Evolutionary conservation across 345 rosid genomes (phyloP).

Genomic region (Toxicodendron radicans): DNA sequence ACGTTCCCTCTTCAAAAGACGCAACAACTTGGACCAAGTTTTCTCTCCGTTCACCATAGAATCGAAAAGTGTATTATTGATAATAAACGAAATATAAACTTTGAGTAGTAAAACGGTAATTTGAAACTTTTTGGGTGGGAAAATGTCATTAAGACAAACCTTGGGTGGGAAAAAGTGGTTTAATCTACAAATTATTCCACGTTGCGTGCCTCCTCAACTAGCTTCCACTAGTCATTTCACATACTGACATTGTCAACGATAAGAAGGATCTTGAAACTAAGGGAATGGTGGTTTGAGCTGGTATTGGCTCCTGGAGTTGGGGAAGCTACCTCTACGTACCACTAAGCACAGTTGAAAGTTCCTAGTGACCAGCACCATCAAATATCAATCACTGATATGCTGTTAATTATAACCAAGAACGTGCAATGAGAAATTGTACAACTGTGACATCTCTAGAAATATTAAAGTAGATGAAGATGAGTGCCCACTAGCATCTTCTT

Average conservation of each 20-base stretch:
- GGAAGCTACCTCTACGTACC: constrained; percentile 35
- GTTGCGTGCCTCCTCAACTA: not conserved
- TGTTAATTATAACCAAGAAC: not conserved
- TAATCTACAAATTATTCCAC: too few species aligned
- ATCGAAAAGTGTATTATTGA: too few species aligned
- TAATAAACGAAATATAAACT: too few species aligned
- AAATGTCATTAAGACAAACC: too few species aligned
- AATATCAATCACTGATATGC: not conserved
- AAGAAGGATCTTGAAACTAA: not conserved
- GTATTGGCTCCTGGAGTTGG: constrained; percentile 43
- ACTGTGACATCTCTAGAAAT: not conserved
- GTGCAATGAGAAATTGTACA: constrained; percentile 9
- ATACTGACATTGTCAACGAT: not conserved
- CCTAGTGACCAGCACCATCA: constrained; percentile 9
- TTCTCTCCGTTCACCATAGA: too few species aligned
- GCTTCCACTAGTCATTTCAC: not conserved
- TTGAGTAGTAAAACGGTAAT: too few species aligned
- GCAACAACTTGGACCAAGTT: too few species aligned
- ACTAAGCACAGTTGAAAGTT: constrained; percentile 11
- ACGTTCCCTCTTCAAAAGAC: too few species aligned
- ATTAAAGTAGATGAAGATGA: too few species aligned
- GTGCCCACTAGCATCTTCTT: too few species aligned
- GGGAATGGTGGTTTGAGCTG: constrained; percentile 21
- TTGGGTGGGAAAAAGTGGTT: too few species aligned
- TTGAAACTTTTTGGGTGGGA: too few species aligned